phyloP scores from a whole-genome alignment of 2,329 filamentous ascomycete species.

The Fusarium oxysporum region DNA sequence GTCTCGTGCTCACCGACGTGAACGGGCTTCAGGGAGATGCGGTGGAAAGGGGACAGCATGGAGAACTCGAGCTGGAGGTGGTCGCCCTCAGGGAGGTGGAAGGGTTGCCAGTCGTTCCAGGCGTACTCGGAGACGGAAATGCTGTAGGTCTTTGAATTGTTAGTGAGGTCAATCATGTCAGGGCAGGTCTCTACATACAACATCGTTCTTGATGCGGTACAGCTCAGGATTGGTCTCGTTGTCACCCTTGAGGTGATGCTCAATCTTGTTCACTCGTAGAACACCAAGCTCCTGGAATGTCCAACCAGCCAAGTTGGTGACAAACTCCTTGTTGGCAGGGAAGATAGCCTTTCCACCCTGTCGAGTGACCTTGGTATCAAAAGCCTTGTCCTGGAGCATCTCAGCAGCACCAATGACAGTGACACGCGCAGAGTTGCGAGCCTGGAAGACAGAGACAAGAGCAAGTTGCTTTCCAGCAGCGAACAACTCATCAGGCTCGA shows the following conservation, averaged over 20 bases:
- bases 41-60: slow-evolving; percentile 98
- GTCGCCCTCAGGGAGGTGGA: slow-evolving; percentile 76
- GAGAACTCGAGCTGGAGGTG: slow-evolving; percentile 93
- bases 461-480: slow-evolving; percentile 85
- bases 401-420: slow-evolving; percentile 87
- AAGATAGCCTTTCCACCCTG: slow-evolving; percentile 63
- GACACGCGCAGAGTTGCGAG: slow-evolving; percentile 91
- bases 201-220: slow-evolving; percentile 96
- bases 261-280: slow-evolving; percentile 82
- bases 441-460: slow-evolving; percentile 88
- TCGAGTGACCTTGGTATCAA: slow-evolving; percentile 81
- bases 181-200: slow-evolving; percentile 68
- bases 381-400: slow-evolving; percentile 89
- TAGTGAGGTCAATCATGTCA: slow-evolving; percentile 30
- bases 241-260: slow-evolving; percentile 74
- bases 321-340: slow-evolving; percentile 86
- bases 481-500: slow-evolving; percentile 81
- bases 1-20: slow-evolving; percentile 73
- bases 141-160: slow-evolving; percentile 73
- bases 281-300: slow-evolving; percentile 95
- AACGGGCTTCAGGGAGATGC: slow-evolving; percentile 75
- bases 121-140: slow-evolving; percentile 91
- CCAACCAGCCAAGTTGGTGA: slow-evolving; percentile 89
- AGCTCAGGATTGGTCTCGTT: slow-evolving; percentile 83
- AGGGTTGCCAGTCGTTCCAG: slow-evolving; percentile 80